Conservation (phyloP, 768 basidiomycete species). For the Calocybe gangraenosa region DNA sequence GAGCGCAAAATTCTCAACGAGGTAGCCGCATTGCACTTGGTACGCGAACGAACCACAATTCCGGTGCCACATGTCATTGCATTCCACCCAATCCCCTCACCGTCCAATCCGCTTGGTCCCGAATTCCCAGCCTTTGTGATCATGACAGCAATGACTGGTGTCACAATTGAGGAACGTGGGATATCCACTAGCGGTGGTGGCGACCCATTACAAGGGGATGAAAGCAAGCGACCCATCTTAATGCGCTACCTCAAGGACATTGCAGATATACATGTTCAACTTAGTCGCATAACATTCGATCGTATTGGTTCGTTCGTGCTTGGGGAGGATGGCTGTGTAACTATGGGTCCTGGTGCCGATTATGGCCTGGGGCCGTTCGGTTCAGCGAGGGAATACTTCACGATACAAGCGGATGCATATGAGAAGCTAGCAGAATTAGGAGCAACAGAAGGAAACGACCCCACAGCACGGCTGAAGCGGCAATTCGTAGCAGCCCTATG, state of each 20-base stretch:
- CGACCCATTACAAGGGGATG: slow-evolving; percentile 30
- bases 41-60: slow-evolving; percentile 35
- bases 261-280: slow-evolving; percentile 36
- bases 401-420: slow-evolving; percentile 35
- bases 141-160: slow-evolving; percentile 36
- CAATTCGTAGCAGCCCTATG: slow-evolving; percentile 35
- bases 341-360: slow-evolving; percentile 36
- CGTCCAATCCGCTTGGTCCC: slow-evolving; percentile 32
- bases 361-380: slow-evolving; percentile 38
- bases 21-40: slow-evolving; percentile 37
- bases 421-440: slow-evolving; percentile 33
- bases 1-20: slow-evolving; percentile 41
- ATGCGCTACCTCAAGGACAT: slow-evolving; percentile 36
- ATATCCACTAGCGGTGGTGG: slow-evolving; percentile 26
- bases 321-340: slow-evolving; percentile 27
- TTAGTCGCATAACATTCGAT: slow-evolving; percentile 35
- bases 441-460: slow-evolving; percentile 3
- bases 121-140: slow-evolving; percentile 37
- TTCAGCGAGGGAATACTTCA: slow-evolving; percentile 36
- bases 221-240: slow-evolving; percentile 30
- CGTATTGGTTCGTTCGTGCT: slow-evolving; percentile 35
- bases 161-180: slow-evolving; percentile 38
- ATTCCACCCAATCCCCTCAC: slow-evolving; percentile 29
- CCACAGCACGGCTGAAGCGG: slow-evolving; percentile 28
- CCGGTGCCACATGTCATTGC: slow-evolving; percentile 35